These are phyloP conservation scores for Lactifluus volemus DNA, from an alignment of 768 basidiomycete genomes.

Conservation along the genomic window DNA sequence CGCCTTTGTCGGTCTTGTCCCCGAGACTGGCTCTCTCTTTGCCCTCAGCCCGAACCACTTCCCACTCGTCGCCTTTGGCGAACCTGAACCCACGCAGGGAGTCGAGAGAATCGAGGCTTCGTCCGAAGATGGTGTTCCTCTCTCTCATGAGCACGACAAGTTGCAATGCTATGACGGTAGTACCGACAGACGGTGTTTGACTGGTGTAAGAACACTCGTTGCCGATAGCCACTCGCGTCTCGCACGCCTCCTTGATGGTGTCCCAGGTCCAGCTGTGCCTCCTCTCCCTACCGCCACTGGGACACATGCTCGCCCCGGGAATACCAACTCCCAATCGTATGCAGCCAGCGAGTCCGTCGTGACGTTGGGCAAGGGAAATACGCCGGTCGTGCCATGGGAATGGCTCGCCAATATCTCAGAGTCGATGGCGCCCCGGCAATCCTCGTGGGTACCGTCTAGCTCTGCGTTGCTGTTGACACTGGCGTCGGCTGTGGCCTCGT, in stretches of 20 bases:
- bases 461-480: slow-evolving; percentile 6
- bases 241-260: slow-evolving; percentile 54
- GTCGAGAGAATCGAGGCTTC: slow-evolving; percentile 29
- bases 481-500: neutral
- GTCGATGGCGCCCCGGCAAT: neutral
- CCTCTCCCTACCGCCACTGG: slow-evolving; percentile 13
- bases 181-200: slow-evolving; percentile 48
- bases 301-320: slow-evolving; percentile 27
- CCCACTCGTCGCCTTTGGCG: slow-evolving; percentile 73
- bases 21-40: slow-evolving; percentile 64
- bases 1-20: slow-evolving; percentile 77
- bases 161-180: slow-evolving; percentile 27
- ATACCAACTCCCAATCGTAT: slow-evolving; percentile 8
- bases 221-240: slow-evolving; percentile 33
- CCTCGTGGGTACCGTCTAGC: slow-evolving; percentile 1
- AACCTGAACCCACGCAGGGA: slow-evolving; percentile 26
- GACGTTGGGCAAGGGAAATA: neutral
- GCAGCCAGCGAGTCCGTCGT: neutral
- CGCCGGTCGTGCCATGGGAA: neutral
- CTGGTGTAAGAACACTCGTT: slow-evolving; percentile 51
- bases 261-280: slow-evolving; percentile 25
- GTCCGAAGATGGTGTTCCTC: neutral
- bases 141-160: neutral
- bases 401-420: slow-evolving; percentile 4
- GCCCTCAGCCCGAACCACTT: slow-evolving; percentile 78